Evolutionary conservation across 768 basidiomycete species (phyloP).

Genomic region (Tricholoma flavovirens): DNA sequence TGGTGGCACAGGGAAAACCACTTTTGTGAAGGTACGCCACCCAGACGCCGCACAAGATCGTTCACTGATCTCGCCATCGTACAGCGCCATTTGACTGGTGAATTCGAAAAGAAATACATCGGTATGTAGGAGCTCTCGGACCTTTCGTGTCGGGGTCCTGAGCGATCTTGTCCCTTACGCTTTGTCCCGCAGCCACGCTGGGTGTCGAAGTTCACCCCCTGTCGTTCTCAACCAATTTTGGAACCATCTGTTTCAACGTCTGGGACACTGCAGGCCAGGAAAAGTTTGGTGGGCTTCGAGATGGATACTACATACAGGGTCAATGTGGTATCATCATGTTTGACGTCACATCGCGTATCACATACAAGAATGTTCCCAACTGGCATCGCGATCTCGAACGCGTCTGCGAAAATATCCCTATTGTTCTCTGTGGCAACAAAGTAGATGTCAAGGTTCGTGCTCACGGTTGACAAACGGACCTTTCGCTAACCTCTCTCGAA

Average conservation of each 20-base stretch:
- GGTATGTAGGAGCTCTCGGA: slow-evolving; percentile 46
- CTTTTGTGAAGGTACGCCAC: slow-evolving; percentile 85
- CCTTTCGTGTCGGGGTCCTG: slow-evolving; percentile 14
- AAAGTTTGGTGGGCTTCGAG: slow-evolving; percentile 98
- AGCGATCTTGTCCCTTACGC: slow-evolving; percentile 12
- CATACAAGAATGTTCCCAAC: slow-evolving; percentile 99
- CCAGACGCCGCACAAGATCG: slow-evolving; percentile 37
- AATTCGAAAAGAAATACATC: slow-evolving; percentile 99
- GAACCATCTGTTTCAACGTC: slow-evolving; percentile 98
- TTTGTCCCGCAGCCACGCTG: slow-evolving; percentile 71
- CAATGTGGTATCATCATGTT: slow-evolving; percentile 99
- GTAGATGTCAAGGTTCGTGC: slow-evolving; percentile 92
- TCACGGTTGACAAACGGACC: slow-evolving; percentile 4
- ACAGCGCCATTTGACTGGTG: slow-evolving; percentile 96
- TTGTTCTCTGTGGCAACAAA: slow-evolving; percentile 99
- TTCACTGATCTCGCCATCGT: slow-evolving; percentile 44
- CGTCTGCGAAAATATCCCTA: slow-evolving; percentile 99
- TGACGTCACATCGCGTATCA: slow-evolving; percentile 98
- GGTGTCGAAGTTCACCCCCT: slow-evolving; percentile 99
- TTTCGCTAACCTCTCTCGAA: slow-evolving; percentile 8
- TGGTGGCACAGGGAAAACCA: slow-evolving; percentile 97
- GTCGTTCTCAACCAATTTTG: slow-evolving; percentile 95
- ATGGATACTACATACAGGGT: slow-evolving; percentile 95
- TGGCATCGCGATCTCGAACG: slow-evolving; percentile 99
- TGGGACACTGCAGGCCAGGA: slow-evolving; percentile 99